Evolutionary conservation across 2,329 filamentous ascomycete genomes (phyloP).

Genomic region (Phaeosphaeria sp.): DNA sequence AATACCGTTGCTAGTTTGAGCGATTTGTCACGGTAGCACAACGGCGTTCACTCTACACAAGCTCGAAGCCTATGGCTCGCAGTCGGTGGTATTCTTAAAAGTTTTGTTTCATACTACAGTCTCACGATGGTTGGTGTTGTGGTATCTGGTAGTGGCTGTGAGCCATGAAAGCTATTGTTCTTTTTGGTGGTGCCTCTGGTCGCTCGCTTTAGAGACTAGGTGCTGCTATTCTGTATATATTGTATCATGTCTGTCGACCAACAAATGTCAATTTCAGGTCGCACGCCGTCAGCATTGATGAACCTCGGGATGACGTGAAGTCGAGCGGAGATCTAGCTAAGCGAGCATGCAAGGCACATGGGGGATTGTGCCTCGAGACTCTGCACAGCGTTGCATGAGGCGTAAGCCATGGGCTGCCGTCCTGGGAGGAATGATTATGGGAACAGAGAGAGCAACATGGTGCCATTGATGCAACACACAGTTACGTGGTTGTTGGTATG

Average conservation of each 20-base stretch:
- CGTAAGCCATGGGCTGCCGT: background rate
- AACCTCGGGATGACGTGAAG: slow-evolving; percentile 28
- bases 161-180: slow-evolving; percentile 1
- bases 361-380: background rate
- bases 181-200: slow-evolving; percentile 16
- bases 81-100: slow-evolving; percentile 34
- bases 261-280: slow-evolving; percentile 17
- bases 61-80: slow-evolving; percentile 3
- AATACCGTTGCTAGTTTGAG: slow-evolving; percentile 35
- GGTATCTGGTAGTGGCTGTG: background rate
- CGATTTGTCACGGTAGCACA: slow-evolving; percentile 26
- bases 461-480: background rate
- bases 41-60: slow-evolving; percentile 30
- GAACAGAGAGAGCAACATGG: background rate
- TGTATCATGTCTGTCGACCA: slow-evolving; percentile 20
- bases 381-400: background rate
- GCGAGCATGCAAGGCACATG: slow-evolving; percentile 15
- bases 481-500: background rate
- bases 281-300: slow-evolving; percentile 6
- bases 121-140: background rate
- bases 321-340: slow-evolving; percentile 12
- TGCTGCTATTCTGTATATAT: slow-evolving; percentile 31
- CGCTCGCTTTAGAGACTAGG: slow-evolving; percentile 9
- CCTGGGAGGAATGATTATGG: background rate
- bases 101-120: slow-evolving; percentile 14